These are phyloP conservation scores for Rhipidocladum racemiflorum DNA, from an alignment of 176 grass and related monocot species.

Conservation along the genomic window DNA sequence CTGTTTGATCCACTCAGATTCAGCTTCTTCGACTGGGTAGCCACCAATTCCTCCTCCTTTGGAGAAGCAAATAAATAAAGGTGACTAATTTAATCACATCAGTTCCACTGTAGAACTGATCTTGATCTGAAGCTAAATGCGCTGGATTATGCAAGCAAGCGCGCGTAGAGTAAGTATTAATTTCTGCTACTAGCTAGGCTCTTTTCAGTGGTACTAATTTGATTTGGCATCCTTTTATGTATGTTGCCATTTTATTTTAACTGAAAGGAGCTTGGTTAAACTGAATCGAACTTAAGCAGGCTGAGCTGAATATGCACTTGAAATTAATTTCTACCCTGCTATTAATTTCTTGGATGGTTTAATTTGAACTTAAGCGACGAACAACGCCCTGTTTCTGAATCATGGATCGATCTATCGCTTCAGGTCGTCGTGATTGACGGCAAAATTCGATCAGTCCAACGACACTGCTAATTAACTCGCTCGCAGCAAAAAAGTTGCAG, in stretches of 20 bases:
- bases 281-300: neutral
- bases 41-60: neutral
- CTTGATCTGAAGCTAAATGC: neutral
- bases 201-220: neutral
- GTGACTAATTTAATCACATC: neutral
- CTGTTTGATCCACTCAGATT: constrained; percentile 55
- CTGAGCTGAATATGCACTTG: neutral
- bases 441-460: constrained; percentile 28
- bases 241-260: neutral
- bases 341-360: neutral
- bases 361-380: too few relatives aligned
- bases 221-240: neutral
- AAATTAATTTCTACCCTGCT: neutral
- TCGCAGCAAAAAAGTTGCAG: constrained; percentile 6
- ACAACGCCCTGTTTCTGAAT: constrained; percentile 24
- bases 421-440: constrained; percentile 35
- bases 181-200: neutral
- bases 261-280: constrained; percentile 5
- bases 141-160: neutral
- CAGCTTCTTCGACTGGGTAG: constrained; percentile 47
- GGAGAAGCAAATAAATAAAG: constrained; percentile 9
- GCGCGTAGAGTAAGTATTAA: neutral
- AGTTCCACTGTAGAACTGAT: neutral
- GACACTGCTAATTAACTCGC: constrained; percentile 23
- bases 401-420: constrained; percentile 29